These are phyloP conservation scores for Tremellales sp. DNA, from an alignment of 1,284 basidiomycete species.

Conservation along the genomic window DNA sequence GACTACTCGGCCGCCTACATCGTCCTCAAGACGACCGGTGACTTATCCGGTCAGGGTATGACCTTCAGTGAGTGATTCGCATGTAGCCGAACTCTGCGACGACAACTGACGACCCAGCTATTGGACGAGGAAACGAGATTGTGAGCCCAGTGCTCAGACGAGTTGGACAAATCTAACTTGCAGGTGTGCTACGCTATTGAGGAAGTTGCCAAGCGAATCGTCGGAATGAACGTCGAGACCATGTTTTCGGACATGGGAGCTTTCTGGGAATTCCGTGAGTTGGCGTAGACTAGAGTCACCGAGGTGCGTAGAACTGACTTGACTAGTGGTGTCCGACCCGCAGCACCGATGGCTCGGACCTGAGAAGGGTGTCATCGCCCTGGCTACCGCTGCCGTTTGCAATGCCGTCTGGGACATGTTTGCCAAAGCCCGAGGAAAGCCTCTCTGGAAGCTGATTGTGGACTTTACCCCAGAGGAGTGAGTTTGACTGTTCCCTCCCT, in stretches of 20 bases:
- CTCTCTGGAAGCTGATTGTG: slow-evolving; percentile 56
- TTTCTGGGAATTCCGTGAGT: slow-evolving; percentile 48
- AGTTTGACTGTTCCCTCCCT: slow-evolving; percentile 3
- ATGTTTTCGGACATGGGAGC: slow-evolving; percentile 83
- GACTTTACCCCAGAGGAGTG: slow-evolving; percentile 65
- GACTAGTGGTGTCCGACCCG: slow-evolving; percentile 67
- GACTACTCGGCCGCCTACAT: slow-evolving; percentile 94
- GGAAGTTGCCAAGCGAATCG: slow-evolving; percentile 69
- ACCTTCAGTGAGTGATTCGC: slow-evolving; percentile 62
- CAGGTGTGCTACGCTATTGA: slow-evolving; percentile 75
- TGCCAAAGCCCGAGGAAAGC: slow-evolving; percentile 53
- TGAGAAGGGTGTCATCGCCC: slow-evolving; percentile 54
- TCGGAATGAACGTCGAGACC: slow-evolving; percentile 77
- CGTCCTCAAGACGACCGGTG: slow-evolving; percentile 60
- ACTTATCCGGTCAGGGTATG: slow-evolving; percentile 83
- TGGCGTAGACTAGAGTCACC: slow-evolving; percentile 48
- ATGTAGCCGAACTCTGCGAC: neutral
- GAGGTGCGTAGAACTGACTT: neutral
- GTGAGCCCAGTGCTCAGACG: slow-evolving; percentile 48
- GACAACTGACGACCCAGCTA: slow-evolving; percentile 51
- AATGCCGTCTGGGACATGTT: slow-evolving; percentile 54
- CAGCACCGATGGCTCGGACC: slow-evolving; percentile 76
- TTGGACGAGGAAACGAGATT: slow-evolving; percentile 90
- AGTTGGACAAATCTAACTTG: neutral
- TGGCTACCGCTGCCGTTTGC: slow-evolving; percentile 55